phyloP scores from a whole-genome alignment of 2,329 filamentous ascomycete genomes.

The Drechslerella dactyloides region DNA sequence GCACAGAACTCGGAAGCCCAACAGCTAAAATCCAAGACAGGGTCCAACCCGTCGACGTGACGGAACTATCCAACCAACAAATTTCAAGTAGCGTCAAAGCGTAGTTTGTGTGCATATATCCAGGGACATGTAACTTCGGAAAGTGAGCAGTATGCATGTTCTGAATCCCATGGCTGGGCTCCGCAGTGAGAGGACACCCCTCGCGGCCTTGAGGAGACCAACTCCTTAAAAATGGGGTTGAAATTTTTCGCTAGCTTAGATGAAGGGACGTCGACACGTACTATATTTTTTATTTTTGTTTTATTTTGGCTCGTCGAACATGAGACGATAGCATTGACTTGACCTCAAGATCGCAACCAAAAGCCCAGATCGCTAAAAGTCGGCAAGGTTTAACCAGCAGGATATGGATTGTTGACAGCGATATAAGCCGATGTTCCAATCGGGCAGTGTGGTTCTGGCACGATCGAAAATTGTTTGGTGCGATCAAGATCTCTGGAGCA shows the following conservation, averaged over 20 bases:
- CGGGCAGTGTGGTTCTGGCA: constrained; percentile 28
- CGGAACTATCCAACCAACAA: constrained; percentile 23
- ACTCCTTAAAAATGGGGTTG: no score
- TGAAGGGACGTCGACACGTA: no score
- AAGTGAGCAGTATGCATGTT: constrained; percentile 3
- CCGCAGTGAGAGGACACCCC: constrained; percentile 4
- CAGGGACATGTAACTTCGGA: background rate
- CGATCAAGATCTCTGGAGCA: constrained; percentile 45
- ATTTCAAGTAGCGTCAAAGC: constrained; percentile 19
- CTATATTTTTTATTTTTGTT: no score
- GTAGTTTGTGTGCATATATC: constrained; percentile 14
- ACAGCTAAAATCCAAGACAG: constrained; percentile 11
- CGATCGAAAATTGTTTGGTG: constrained; percentile 37
- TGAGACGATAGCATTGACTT: no score
- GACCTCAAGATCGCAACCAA: constrained; percentile 40
- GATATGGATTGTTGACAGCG: constrained; percentile 7
- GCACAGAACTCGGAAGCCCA: constrained; percentile 11
- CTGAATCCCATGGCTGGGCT: constrained; percentile 16
- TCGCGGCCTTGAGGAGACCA: no score
- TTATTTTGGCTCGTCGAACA: no score
- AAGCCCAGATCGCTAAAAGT: constrained; percentile 42
- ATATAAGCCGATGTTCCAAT: constrained; percentile 20
- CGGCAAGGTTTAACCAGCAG: constrained; percentile 20
- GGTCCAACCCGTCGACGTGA: constrained; percentile 10
- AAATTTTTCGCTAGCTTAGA: no score